Evolutionary conservation across 768 basidiomycete species (phyloP), one percentile per base, ranked within the genome.

Genomic region (Termitomyces sp.): DNA sequence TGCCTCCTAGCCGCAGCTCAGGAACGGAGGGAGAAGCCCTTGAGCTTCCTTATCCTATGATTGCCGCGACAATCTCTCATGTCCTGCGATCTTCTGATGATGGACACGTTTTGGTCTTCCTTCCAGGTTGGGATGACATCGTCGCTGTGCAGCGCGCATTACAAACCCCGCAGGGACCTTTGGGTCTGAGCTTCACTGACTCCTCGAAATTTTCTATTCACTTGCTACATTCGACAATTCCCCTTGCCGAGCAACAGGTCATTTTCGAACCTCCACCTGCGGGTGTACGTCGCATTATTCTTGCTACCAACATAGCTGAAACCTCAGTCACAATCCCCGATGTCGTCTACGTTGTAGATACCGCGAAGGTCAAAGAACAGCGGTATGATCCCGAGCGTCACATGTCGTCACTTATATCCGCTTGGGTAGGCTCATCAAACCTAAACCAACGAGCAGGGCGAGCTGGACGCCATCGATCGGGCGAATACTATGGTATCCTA

Each of bases 51-150:
- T 83, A 83, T 58, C 85, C 90, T 20, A 79, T 97, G 44, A 84
- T 96, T 51, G 92, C 91, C 24, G 86, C 93, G 36, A 87, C 88
- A 28, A 82, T 98, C 69, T 81, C 89, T 0, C 86, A 94, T 72
- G 90, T 94, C 51, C 74, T 97, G 44, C 78, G 83, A 55, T 78
- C 76, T 44, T 88, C 94, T 0, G 79, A 88, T 39, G 89, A 90
- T 24, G 95, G 95, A 3, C 93, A 96, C 69, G 88, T 94, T 48
- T 81, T 96, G 51, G 92, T 95, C 22, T 96, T 97, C 79, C 74
- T 95, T 11, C 91, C 93, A n/a, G 94, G 94, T 24, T 92, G 91
- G 90, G 93, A 96, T 28, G 94, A 96, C 67, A 97, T 98, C 55
- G 79, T 81, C 55, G 76, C 81, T 7, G 85, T 92, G 13, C 87